phyloP scores from a whole-genome alignment of 306 rosid genomes.

The Luffa aegyptiaca region DNA sequence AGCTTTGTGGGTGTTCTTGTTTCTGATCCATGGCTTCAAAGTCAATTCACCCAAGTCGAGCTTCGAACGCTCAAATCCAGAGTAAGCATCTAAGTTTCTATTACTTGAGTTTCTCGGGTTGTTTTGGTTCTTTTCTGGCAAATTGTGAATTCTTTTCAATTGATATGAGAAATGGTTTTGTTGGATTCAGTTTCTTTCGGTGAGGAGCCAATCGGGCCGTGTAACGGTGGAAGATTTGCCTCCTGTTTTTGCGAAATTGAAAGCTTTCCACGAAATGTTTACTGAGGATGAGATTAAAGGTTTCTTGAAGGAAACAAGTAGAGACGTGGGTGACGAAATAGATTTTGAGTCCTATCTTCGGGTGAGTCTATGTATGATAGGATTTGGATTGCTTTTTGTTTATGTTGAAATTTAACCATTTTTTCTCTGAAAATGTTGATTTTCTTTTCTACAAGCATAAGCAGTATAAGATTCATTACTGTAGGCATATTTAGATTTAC shows the following conservation, averaged over 20 bases:
- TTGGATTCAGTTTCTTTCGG: slow-evolving; percentile 52
- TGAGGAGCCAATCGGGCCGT: slow-evolving; percentile 57
- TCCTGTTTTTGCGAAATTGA: slow-evolving; percentile 45
- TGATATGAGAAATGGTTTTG: slow-evolving; percentile 19
- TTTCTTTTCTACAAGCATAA: neutral
- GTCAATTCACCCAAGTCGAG: slow-evolving; percentile 99
- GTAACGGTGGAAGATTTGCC: slow-evolving; percentile 61
- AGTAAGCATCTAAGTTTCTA: slow-evolving; percentile 25
- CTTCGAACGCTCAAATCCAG: slow-evolving; percentile 88
- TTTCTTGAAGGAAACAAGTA: slow-evolving; percentile 35
- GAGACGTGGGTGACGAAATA: slow-evolving; percentile 48
- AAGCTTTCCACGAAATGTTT: slow-evolving; percentile 43
- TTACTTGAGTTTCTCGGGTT: neutral
- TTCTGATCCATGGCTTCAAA: slow-evolving; percentile 87
- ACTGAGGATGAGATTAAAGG: slow-evolving; percentile 62
- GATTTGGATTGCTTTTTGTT: neutral
- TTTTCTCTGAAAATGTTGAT: neutral
- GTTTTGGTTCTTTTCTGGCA: slow-evolving; percentile 3
- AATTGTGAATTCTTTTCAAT: neutral
- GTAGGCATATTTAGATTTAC: slow-evolving; percentile 73
- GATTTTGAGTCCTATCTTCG: slow-evolving; percentile 83
- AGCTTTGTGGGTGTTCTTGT: slow-evolving; percentile 84
- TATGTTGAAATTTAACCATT: neutral
- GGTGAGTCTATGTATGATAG: slow-evolving; percentile 34
- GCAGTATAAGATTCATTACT: slow-evolving; percentile 16